Percentiles rank a stretch among this genome's conserved stretches.
Conservation (phyloP, 1,284 basidiomycete species). For the Cryptococcus amylolentus region DNA sequence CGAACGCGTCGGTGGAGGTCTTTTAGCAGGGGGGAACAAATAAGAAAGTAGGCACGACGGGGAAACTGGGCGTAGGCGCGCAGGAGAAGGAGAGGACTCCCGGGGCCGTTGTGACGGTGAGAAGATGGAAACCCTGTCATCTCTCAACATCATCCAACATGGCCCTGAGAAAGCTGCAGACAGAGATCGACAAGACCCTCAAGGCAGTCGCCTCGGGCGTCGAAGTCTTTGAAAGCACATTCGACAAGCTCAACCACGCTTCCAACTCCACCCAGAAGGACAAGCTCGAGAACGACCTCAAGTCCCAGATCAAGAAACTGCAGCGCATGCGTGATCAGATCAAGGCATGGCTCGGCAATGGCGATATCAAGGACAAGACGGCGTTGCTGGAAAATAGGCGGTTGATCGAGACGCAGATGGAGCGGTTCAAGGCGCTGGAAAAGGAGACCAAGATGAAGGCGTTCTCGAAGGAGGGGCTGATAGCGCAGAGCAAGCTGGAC, state of each 20-base stretch:
- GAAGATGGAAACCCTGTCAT: no score
- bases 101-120: no score
- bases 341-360: slow-evolving; percentile 97
- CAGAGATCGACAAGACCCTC: slow-evolving; percentile 92
- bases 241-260: slow-evolving; percentile 92
- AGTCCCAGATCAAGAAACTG: slow-evolving; percentile 98
- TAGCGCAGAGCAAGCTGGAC: slow-evolving; percentile 88
- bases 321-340: slow-evolving; percentile 98
- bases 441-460: slow-evolving; percentile 99
- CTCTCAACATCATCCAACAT: slow-evolving; percentile 18
- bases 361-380: slow-evolving; percentile 99
- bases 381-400: slow-evolving; percentile 86
- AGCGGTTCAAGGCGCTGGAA: slow-evolving; percentile 99
- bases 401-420: slow-evolving; percentile 99
- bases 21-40: not conserved
- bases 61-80: no score
- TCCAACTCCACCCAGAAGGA: slow-evolving; percentile 91
- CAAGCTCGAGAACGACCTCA: slow-evolving; percentile 90
- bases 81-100: no score
- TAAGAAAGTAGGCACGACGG: not conserved
- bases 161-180: slow-evolving; percentile 51
- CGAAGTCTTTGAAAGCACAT: slow-evolving; percentile 90
- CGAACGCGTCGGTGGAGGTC: not conserved
- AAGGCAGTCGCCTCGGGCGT: slow-evolving; percentile 93
- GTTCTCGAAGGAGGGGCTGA: slow-evolving; percentile 98